Evolutionary conservation across 108 stramenopile species (phyloP), one percentile per base, ranked within the genome.

Genomic region (Cyclotella choctawhatcheeana): DNA sequence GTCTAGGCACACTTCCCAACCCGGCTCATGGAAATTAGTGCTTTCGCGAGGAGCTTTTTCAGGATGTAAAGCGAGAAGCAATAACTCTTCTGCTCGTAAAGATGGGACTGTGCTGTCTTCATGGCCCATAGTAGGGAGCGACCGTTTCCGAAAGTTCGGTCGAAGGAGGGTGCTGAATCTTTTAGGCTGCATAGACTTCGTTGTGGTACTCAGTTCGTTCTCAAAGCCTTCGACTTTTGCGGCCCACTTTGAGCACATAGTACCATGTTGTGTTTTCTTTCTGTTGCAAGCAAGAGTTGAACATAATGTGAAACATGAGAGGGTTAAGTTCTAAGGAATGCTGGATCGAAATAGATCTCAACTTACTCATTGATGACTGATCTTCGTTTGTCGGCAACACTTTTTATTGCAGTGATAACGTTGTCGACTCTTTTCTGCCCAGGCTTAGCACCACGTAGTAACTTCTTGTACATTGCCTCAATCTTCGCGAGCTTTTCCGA

Each of bases 11-110:
- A 77, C 21, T 20, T 64, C 68, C 76, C 76, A 77, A 4, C 76
- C 76, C 43, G 76, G 76, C 54, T 77, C 76, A 34, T 61, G 66
- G 34, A 61, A 45, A 33, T 35, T 27, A 21, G 76, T 24, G 47
- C 64, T 59, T 30, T 51, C 35, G 24, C 40, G 34, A 17, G 47
- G 20, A 24, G 68, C 22, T 61, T 44, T 35, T 77, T 50, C 47
- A 34, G 76, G 76, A 54, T 77, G 68, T 22, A 77, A 58, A 31
- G 76, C 53, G 17, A 77, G 76, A 26, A 77, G 52, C 1, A 77
- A 58, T 14, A 77, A 31, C 63, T 77, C 60, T 30, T 77, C 76
- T 25, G 67, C 40, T 1, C 76, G 76, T n/a, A 77, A 35, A 37
- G 51, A 44, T 25, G 60, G 62, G 30, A 77, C 30, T 2, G 16